These are phyloP conservation scores for Annulohypoxylon bovei DNA, from an alignment of 495 filamentous ascomycete genomes.

Conservation along the genomic window DNA sequence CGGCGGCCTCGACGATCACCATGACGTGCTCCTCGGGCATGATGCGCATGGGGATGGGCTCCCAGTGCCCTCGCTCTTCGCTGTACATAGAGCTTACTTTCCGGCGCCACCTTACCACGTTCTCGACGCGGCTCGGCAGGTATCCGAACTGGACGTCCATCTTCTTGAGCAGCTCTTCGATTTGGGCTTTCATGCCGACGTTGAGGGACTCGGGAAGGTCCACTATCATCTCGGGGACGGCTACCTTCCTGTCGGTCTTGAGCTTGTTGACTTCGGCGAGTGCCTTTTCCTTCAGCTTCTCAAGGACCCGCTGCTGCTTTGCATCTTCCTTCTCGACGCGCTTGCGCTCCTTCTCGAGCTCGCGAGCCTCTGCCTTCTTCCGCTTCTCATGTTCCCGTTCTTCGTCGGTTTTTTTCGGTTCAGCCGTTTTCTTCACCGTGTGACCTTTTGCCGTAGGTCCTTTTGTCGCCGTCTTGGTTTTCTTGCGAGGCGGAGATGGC, in stretches of 20 bases:
- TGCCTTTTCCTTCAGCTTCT: constrained; percentile 74
- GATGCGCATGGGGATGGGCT: constrained; percentile 69
- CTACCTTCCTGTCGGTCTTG: constrained; percentile 78
- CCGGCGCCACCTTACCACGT: constrained; percentile 78
- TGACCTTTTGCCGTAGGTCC: not conserved
- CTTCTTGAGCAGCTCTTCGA: constrained; percentile 64
- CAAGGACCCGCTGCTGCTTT: constrained; percentile 67
- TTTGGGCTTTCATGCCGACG: constrained; percentile 62
- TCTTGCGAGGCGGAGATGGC: constrained; percentile 31
- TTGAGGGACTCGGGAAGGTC: constrained; percentile 71
- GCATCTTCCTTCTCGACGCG: constrained; percentile 60
- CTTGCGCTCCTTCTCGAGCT: constrained; percentile 66
- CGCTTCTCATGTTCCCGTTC: constrained; percentile 50
- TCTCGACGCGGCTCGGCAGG: constrained; percentile 61
- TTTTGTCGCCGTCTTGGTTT: constrained; percentile 8
- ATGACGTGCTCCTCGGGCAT: constrained; percentile 73
- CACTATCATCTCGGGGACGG: constrained; percentile 84
- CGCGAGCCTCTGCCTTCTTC: constrained; percentile 54
- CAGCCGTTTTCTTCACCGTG: constrained; percentile 26
- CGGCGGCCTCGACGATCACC: constrained; percentile 70
- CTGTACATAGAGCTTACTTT: constrained; percentile 73
- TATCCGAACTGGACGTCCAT: constrained; percentile 52
- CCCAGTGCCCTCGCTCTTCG: constrained; percentile 69
- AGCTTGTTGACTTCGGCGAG: constrained; percentile 79
- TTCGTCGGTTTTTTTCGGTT: constrained; percentile 44